Evolutionary conservation across 148 eudicot species (phyloP).

Genomic region (Tetragonia tetragonoides): DNA sequence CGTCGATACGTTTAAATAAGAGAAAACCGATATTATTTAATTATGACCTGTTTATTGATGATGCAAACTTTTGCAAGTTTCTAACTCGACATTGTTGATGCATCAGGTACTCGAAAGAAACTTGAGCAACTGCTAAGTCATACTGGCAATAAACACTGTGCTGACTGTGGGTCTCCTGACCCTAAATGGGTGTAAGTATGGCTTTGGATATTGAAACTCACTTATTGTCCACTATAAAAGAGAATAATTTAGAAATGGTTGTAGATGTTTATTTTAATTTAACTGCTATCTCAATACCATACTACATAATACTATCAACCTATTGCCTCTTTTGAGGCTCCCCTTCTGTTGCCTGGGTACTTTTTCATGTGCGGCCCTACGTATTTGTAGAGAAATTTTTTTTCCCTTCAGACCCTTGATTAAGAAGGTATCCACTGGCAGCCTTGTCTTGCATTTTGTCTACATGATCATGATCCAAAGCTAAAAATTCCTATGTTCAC

Average conservation of each 20-base stretch:
- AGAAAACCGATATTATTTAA: background rate
- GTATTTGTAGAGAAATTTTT: background rate
- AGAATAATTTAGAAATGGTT: background rate
- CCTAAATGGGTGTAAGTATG: slow-evolving; percentile 96
- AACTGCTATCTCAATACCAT: background rate
- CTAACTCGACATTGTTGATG: slow-evolving; percentile 7
- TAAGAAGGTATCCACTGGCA: background rate
- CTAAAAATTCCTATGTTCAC: background rate
- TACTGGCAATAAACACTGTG: slow-evolving; percentile 63
- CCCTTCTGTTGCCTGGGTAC: background rate
- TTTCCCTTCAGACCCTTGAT: background rate
- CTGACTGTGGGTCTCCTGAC: slow-evolving; percentile 88
- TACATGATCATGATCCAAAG: background rate
- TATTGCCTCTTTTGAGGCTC: background rate
- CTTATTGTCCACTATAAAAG: background rate
- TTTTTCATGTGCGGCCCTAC: background rate
- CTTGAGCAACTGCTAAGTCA: slow-evolving; percentile 52
- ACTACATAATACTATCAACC: slow-evolving; percentile 2
- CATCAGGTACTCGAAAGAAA: slow-evolving; percentile 48
- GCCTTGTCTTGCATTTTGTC: background rate
- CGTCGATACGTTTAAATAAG: background rate
- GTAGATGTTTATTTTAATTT: background rate
- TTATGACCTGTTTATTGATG: background rate
- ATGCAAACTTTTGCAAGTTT: slow-evolving; percentile 4
- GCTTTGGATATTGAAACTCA: background rate